phyloP scores from a whole-genome alignment of 257 asterid genomes.

The Plantago elongata region DNA sequence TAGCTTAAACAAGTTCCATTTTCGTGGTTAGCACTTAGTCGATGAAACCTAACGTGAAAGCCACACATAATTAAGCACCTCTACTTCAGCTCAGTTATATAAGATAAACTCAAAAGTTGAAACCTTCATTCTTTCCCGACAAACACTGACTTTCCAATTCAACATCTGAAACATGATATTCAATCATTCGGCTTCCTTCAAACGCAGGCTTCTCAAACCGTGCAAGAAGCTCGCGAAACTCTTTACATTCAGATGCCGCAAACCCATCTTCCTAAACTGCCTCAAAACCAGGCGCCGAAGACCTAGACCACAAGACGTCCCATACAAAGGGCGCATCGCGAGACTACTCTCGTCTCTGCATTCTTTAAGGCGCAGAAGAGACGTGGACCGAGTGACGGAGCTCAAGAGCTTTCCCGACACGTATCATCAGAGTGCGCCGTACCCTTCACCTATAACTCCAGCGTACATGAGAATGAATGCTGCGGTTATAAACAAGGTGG shows the following conservation, averaged over 20 bases:
- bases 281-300: conserved; percentile 24
- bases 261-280: conserved; percentile 43
- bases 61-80: conserved; percentile 25
- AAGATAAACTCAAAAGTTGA: conserved; percentile 4
- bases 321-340: conserved; percentile 10
- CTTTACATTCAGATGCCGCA: conserved; percentile 41
- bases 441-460: conserved; percentile 69
- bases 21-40: conserved; percentile 32
- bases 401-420: conserved; percentile 49
- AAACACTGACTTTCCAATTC: neutral
- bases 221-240: conserved; percentile 47
- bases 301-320: conserved; percentile 11
- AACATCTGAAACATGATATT: conserved; percentile 18
- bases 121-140: neutral
- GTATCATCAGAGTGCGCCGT: conserved; percentile 41
- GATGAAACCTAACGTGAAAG: conserved; percentile 38
- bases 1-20: conserved; percentile 18
- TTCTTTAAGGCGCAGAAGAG: conserved; percentile 24
- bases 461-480: conserved; percentile 38
- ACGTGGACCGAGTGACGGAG: conserved; percentile 34
- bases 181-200: conserved; percentile 34
- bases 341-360: conserved; percentile 24
- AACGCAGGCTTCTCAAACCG: conserved; percentile 44
- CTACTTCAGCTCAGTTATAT: conserved; percentile 11
- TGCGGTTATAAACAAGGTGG: conserved; percentile 17